Evolutionary conservation across 805 yeast genomes (phyloP), one percentile per base, ranked within the genome.

Genomic region (Vanderwaltozyma polyspora): DNA sequence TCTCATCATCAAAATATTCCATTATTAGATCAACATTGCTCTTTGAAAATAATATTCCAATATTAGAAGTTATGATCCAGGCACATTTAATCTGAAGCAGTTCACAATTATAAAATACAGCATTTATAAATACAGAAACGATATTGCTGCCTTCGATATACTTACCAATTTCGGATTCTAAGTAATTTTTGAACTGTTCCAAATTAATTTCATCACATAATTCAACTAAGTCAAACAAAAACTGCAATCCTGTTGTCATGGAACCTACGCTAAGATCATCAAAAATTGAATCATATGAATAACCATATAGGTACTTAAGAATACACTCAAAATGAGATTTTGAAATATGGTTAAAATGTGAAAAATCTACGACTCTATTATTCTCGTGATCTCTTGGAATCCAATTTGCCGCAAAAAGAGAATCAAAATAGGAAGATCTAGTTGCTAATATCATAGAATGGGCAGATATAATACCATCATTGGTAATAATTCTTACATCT

Each of bases 21-120:
- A 50, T 49, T 1, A 68, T 41, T 22, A 64, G 37, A 7, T 59
- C 57, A 1, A 52, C 39, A 35, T 64, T 62, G 1, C 57, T 56
- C 16, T 75, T 77, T 34, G 74, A 68, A 23, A 85, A 58, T 12
- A 82, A 46, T 3, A 73, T 49, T 21, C 76, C 85, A 36, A 81
- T 57, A 50, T 84, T 83, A 42, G 71, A 66, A 43, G 70, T 74
- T 10, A 83, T 63, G 44, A 70, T 80, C 77, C 84, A 76, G 18
- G 77, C 59, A 49, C 94, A 73, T 35, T 72, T 69, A 32, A 66
- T 64, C 39, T 74, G 64, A 25, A 86, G 53, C 42, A 76, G 71
- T 10, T 57, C 51, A 6, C 85, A 80, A 15, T 67, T 55, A 31
- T 67, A 58, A 14, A 58, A 45, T 30, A 66, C 66, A 0, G 93